phyloP scores from a whole-genome alignment of 176 grass and related monocot genomes.

The Lolium perenne region DNA sequence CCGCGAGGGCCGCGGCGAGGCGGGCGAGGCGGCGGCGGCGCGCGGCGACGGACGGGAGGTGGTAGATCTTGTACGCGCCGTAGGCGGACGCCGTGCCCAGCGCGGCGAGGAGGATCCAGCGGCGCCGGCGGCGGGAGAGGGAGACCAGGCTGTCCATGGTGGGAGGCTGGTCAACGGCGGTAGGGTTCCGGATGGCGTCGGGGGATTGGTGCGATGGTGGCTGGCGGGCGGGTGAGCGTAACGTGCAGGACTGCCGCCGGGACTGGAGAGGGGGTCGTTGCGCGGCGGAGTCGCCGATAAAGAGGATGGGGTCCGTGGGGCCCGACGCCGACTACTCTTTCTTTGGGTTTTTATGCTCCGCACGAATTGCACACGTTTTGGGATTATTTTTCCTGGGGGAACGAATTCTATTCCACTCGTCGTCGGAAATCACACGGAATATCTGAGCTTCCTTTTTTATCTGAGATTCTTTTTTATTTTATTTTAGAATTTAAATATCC shows the following conservation, averaged over 20 bases:
- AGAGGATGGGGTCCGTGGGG: neutral
- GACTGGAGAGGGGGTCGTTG: neutral
- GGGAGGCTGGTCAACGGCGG: conserved; percentile 24
- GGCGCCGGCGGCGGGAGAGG: conserved; percentile 62
- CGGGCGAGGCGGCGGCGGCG: conserved; percentile 59
- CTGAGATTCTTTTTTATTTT: no score
- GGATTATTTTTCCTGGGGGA: neutral
- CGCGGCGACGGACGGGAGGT: conserved; percentile 71
- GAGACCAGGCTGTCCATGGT: conserved; percentile 53
- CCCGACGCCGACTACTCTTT: neutral
- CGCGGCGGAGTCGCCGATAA: conserved; percentile 22
- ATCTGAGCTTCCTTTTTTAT: neutral
- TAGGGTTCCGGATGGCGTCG: conserved; percentile 35
- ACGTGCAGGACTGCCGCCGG: conserved; percentile 32
- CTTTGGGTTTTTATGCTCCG: neutral
- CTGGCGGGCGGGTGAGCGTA: neutral
- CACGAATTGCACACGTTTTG: neutral
- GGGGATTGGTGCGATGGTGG: neutral
- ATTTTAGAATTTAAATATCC: no score
- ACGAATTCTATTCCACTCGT: neutral
- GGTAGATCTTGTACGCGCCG: conserved; percentile 84
- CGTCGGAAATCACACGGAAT: neutral
- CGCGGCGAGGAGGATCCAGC: conserved; percentile 56
- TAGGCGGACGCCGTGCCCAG: conserved; percentile 41
- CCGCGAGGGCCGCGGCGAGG: conserved; percentile 54